Evolutionary conservation across 139 green algal species (phyloP), one percentile per base, ranked within the genome.

Genomic region (Chlamydomonas incerta): DNA sequence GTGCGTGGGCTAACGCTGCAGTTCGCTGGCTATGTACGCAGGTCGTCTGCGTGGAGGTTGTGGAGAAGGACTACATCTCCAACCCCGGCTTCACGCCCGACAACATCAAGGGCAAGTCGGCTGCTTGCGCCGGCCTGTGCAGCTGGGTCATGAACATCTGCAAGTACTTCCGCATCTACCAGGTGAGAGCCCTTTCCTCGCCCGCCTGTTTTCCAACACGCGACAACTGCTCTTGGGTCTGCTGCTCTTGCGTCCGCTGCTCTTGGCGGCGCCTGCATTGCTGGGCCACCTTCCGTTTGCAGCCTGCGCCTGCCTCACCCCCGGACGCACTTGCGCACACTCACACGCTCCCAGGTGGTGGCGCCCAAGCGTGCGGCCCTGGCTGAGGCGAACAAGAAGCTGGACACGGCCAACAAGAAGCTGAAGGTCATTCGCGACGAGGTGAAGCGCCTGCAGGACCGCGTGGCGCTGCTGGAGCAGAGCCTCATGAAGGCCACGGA

Each of bases 91-190:
- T 98, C 93, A 97, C 83, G 23, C 70, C 94, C 11, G 96, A 97
- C 23, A 89, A 92, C 88, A 97, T 99, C 82, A 72, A 62, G 52
- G 88, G 81, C 86, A 99, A 99, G 89, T 98, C 95, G 0, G 90
- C 81, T 15, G 96, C 96, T n/a, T 96, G 96, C 63, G 96, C 95
- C 8, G 96, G 96, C 4, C 93, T 99, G 69, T 98, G 95, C 82
- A 92, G 70, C 33, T 99, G 96, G 96, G 96, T 98, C 18, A 87
- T 97, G 88, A 98, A 98, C 89, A 98, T 99, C 79, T 96, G 92
- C 93, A 98, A 98, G 88, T 99, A 98, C 90, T 97, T 96, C 94
- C 90, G 95, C 63, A 97, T 99, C 74, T 98, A 98, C 89, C 94
- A 98, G 92, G 93, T 95, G 65, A 24, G 86, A 37, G 72, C 63